Conservation (phyloP, 2,329 filamentous ascomycete genomes). For the Pseudogymnoascus sp. region DNA sequence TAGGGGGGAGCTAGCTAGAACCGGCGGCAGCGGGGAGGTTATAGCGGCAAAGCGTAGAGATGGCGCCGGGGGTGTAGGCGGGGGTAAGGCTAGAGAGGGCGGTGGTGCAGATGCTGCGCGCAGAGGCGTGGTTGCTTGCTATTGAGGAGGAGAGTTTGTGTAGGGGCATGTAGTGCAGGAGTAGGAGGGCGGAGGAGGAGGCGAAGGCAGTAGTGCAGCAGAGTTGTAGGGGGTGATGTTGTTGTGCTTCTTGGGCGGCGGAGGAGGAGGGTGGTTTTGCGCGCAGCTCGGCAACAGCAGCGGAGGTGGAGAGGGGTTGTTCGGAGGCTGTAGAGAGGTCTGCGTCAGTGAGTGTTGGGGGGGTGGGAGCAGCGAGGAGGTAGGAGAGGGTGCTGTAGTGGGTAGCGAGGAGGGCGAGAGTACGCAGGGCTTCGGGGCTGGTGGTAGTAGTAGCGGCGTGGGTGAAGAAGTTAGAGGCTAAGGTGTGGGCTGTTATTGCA, state of each 20-base stretch:
- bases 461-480: conserved; percentile 82
- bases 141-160: conserved; percentile 75
- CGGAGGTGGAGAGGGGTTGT: conserved; percentile 25
- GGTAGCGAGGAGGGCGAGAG: conserved; percentile 74
- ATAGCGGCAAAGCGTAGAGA: conserved; percentile 11
- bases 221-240: too few relatives aligned
- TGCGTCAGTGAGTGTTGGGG: conserved; percentile 16
- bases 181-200: conserved; percentile 20
- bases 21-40: conserved; percentile 39
- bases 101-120: conserved; percentile 62
- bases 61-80: conserved; percentile 57
- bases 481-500: conserved; percentile 79
- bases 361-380: conserved; percentile 61
- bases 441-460: conserved; percentile 67
- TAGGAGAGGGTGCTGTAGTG: conserved; percentile 80
- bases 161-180: conserved; percentile 37
- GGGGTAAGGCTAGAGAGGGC: conserved; percentile 63
- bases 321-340: conserved; percentile 24
- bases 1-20: conserved; percentile 41
- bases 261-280: conserved; percentile 21
- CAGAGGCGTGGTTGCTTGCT: conserved; percentile 78
- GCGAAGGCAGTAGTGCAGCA: too few relatives aligned
- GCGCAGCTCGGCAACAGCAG: conserved; percentile 27
- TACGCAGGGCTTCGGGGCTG: conserved; percentile 67
- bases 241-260: conserved; percentile 20